These are phyloP conservation scores for Boletus reticulatus DNA, from an alignment of 768 basidiomycete genomes.

Conservation along the genomic window DNA sequence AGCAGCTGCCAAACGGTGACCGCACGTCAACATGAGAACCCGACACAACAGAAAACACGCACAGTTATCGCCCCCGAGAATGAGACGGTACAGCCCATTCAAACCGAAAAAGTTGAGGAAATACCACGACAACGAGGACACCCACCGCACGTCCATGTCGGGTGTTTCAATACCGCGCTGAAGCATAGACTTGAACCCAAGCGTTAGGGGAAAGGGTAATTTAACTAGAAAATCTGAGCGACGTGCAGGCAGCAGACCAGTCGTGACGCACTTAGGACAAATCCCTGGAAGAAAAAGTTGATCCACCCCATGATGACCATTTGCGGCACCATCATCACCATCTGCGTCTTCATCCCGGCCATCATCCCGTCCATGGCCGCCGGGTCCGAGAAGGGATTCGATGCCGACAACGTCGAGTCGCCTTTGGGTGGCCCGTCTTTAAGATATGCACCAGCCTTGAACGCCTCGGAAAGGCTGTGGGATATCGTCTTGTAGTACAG, in stretches of 20 bases:
- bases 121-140: conserved; percentile 98
- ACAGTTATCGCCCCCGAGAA: conserved; percentile 91
- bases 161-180: conserved; percentile 93
- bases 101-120: conserved; percentile 98
- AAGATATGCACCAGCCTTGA: conserved; percentile 74
- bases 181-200: conserved; percentile 97
- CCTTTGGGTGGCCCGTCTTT: conserved; percentile 78
- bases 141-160: conserved; percentile 99
- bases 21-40: conserved; percentile 14
- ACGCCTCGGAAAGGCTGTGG: conserved; percentile 67
- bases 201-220: conserved; percentile 92
- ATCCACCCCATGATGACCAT: conserved; percentile 99
- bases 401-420: conserved; percentile 55
- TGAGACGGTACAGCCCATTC: conserved; percentile 91
- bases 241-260: not conserved
- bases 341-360: conserved; percentile 98
- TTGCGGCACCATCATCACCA: conserved; percentile 98
- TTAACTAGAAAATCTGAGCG: conserved; percentile 58
- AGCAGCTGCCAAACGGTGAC: conserved; percentile 51
- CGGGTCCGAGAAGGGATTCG: conserved; percentile 88
- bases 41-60: conserved; percentile 27
- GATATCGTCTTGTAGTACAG: conserved; percentile 74
- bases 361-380: conserved; percentile 97
- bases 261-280: conserved; percentile 82
- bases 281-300: conserved; percentile 99